Evolutionary conservation across 495 filamentous ascomycete species (phyloP).

Genomic region (Neurospora sp.): DNA sequence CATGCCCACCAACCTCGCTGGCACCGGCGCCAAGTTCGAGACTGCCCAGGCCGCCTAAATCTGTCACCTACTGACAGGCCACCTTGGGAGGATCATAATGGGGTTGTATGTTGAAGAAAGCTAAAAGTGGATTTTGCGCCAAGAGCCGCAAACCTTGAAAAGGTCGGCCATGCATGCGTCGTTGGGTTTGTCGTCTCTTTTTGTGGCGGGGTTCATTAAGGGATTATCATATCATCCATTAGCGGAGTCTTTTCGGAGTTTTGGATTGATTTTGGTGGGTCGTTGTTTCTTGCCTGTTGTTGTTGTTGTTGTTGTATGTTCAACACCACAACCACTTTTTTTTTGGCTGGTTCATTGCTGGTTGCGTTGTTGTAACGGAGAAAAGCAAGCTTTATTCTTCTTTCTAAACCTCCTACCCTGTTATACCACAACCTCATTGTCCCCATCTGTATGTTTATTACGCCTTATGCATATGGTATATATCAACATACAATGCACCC

Average conservation of each 20-base stretch:
- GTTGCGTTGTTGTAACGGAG: background rate
- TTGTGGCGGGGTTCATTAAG: background rate
- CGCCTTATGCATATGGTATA: background rate
- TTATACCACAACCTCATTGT: background rate
- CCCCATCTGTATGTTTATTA: background rate
- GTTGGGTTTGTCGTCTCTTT: background rate
- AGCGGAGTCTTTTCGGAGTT: background rate
- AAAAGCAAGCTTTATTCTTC: background rate
- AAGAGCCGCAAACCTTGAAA: background rate
- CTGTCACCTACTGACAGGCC: background rate
- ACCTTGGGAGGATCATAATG: background rate
- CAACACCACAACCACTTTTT: background rate
- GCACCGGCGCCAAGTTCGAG: constrained; percentile 38
- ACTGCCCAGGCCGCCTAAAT: constrained; percentile 1
- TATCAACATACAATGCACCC: background rate
- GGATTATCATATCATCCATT: background rate
- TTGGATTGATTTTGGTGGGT: background rate
- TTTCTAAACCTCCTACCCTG: background rate
- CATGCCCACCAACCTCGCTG: constrained; percentile 61
- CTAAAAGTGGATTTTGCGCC: background rate
- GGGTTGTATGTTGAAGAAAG: background rate
- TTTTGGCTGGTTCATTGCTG: background rate
- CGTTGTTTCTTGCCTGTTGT: background rate
- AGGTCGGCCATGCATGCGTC: background rate
- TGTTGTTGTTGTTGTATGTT: background rate